Evolutionary conservation across 306 rosid species (phyloP).

Genomic region (Oemleria cerasiformis): DNA sequence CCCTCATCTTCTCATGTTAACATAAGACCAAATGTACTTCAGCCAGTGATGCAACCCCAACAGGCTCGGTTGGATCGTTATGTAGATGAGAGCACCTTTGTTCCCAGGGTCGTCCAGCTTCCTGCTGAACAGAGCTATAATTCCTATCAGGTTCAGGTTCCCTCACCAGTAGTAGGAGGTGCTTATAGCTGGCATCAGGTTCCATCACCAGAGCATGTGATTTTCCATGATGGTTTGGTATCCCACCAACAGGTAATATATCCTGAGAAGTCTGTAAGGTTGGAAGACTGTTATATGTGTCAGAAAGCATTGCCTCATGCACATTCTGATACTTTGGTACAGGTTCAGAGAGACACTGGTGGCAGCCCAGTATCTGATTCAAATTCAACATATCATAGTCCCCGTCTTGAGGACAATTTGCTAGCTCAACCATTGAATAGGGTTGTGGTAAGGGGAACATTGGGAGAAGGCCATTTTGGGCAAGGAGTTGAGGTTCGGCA

Average conservation of each 20-base stretch:
- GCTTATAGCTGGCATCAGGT: conserved; percentile 66
- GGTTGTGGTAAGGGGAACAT: conserved; percentile 43
- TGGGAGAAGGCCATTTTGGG: conserved; percentile 46
- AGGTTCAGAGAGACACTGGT: conserved; percentile 42
- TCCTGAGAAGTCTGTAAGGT: conserved; percentile 43
- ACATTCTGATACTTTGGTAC: conserved; percentile 70
- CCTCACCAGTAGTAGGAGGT: conserved; percentile 47
- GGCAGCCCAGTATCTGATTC: conserved; percentile 46
- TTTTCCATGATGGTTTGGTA: conserved; percentile 47
- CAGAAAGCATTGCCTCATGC: conserved; percentile 76
- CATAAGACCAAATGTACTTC: conserved; percentile 49
- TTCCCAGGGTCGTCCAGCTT: conserved; percentile 56
- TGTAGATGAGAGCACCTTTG: conserved; percentile 50
- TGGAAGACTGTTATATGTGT: conserved; percentile 68
- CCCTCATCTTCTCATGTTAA: conserved; percentile 50
- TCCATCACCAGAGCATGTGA: conserved; percentile 48
- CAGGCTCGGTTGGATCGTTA: conserved; percentile 53
- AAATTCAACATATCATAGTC: conserved; percentile 41
- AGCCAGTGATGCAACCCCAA: conserved; percentile 49
- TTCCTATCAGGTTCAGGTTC: conserved; percentile 52
- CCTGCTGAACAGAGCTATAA: conserved; percentile 65
- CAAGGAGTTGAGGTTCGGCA: conserved; percentile 45
- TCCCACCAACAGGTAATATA: conserved; percentile 52
- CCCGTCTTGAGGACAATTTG: conserved; percentile 45
- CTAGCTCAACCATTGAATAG: conserved; percentile 44